Base-by-base conservation (phyloP, 495 filamentous ascomycete genomes). In the Hypomontagnella monticulosa region DNA sequence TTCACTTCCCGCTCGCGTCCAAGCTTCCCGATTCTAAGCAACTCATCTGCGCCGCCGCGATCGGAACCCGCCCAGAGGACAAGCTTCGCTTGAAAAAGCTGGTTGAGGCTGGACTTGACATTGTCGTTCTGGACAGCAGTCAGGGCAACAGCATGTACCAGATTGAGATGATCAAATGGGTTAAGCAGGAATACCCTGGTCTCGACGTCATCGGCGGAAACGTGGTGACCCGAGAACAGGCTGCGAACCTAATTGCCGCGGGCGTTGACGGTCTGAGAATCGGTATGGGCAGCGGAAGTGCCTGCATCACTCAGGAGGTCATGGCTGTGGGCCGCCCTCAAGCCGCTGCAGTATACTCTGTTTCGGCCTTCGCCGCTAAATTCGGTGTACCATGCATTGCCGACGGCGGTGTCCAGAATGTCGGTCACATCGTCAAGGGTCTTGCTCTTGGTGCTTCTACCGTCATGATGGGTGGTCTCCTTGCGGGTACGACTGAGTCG, bases 301-400 rank as follows among this genome's bases (percentile, higher is more conserved):
- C 95, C 72, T 99, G 95, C 80, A 99, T 99, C 72, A 99, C 95
- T 44, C 95, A 99, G 80, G 95, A 99, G 81, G 95, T 99, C 72
- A 99, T 99, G 95, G 95, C 95, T 53, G 93, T 97, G 40, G 95
- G 95, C 36, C 89, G 95, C 67, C 95, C 95, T 59, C 95, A 99
- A 80, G 95, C 95, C 14, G 90, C 91, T 9, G 86, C 94, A 36
- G 93, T 99, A 58, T 92, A 89, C 82, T 92, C 89, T 72, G 93
- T 98, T 66, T 86, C 90, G 61, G 78, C 82, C 19, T 99, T 98
- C 70, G 95, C 95, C 33, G 90, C 89, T 43, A 87, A 87, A 63
- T 99, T 99, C 76, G 95, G 96, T 58, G 93, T 99, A 61, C 95
- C 95, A 19, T 97, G 93, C 80, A 97, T 99, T 69, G 95, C 95